A percentile compares a stretch with the other conserved stretches of the same genome.
Evolutionary conservation across 140 eudicot genomes (phyloP).

Genomic region (Ambrosia hybrid): DNA sequence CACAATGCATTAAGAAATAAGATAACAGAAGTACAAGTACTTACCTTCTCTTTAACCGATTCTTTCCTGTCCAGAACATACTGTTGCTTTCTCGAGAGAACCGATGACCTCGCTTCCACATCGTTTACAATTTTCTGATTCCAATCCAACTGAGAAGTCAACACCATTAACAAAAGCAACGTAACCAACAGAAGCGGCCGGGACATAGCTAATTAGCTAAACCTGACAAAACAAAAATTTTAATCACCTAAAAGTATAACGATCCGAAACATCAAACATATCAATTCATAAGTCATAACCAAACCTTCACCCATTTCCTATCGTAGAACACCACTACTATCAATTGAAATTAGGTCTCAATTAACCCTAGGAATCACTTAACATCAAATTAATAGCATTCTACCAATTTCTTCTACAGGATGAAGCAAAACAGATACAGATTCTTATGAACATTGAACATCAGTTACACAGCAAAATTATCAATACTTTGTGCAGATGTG

Average conservation of each 20-base stretch:
- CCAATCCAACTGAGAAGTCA: conserved; percentile 89
- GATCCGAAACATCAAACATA: neutral
- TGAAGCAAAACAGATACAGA: neutral
- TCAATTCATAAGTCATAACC: conserved; percentile 9
- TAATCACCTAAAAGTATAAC: conserved; percentile 2
- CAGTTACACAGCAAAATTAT: neutral
- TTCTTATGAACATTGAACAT: conserved; percentile 1
- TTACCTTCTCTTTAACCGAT: conserved; percentile 78
- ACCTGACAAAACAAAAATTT: conserved; percentile 26
- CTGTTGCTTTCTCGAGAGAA: conserved; percentile 58
- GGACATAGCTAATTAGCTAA: conserved; percentile 51
- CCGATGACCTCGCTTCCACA: conserved; percentile 53
- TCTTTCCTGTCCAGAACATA: conserved; percentile 58
- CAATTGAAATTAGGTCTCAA: neutral
- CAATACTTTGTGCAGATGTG: neutral
- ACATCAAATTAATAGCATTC: conserved; percentile 2
- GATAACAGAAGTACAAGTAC: conserved; percentile 6
- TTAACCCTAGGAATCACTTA: conserved; percentile 18
- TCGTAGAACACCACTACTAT: neutral
- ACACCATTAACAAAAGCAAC: conserved; percentile 62
- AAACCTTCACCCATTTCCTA: conserved; percentile 16
- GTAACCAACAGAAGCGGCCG: conserved; percentile 63
- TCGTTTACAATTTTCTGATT: conserved; percentile 66
- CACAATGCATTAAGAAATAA: neutral
- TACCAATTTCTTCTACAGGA: neutral